Conservation (phyloP, 1,284 basidiomycete genomes). For the Bjerkandera adusta region DNA sequence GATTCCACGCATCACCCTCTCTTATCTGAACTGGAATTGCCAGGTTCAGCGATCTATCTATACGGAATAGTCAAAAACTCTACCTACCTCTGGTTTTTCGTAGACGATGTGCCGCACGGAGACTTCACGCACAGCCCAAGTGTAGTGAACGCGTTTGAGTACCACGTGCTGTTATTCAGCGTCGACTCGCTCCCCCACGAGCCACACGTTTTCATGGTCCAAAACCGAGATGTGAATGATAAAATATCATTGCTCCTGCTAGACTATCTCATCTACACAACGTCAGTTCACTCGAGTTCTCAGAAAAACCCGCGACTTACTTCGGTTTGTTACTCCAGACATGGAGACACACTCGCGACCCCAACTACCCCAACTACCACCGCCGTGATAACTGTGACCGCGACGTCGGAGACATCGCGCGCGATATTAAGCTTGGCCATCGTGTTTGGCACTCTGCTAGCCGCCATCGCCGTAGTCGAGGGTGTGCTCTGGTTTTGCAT, state of each 20-base stretch:
- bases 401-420: no score
- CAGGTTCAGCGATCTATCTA: neutral
- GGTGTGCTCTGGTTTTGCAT: no score
- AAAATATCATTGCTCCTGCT: neutral
- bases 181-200: neutral
- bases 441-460: no score
- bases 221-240: neutral
- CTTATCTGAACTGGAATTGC: neutral
- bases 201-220: neutral
- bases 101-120: neutral
- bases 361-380: no score
- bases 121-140: neutral
- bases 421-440: no score
- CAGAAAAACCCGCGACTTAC: no score
- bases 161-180: neutral
- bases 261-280: neutral
- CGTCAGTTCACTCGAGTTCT: no score
- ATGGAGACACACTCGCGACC: no score
- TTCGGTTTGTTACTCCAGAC: no score
- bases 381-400: no score
- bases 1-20: neutral
- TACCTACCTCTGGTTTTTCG: neutral
- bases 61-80: neutral
- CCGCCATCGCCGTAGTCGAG: no score
- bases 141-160: neutral